Evolutionary conservation across 2,329 filamentous ascomycete genomes (phyloP).

Genomic region (Furcasterigmium furcatum): DNA sequence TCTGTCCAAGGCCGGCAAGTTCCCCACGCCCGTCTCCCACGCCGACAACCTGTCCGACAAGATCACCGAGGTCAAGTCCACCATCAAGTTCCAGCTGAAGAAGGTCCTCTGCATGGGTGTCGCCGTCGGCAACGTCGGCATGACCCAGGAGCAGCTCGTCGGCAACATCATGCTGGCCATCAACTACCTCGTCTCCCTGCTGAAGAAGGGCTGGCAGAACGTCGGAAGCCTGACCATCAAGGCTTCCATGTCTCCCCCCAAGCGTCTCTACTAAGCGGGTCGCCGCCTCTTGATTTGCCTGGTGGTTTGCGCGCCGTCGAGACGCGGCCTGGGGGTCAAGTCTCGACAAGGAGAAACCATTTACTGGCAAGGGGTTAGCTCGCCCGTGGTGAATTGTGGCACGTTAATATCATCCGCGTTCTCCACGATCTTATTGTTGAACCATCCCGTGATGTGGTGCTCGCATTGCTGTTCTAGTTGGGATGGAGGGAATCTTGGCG

Average conservation of each 20-base stretch:
- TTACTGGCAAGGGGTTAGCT: not conserved
- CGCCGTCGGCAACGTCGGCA: conserved; percentile 96
- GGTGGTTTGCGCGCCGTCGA: no score
- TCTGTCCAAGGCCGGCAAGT: conserved; percentile 99
- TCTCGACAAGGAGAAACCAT: no score
- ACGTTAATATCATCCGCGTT: not conserved
- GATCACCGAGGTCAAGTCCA: conserved; percentile 99
- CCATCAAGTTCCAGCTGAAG: conserved; percentile 99
- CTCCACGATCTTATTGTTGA: not conserved
- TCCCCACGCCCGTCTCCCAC: conserved; percentile 98
- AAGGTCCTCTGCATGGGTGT: conserved; percentile 99
- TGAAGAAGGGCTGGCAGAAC: conserved; percentile 99
- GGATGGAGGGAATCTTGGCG: no score
- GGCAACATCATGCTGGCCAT: conserved; percentile 99
- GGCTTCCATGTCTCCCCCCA: conserved; percentile 98
- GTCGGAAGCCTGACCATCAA: conserved; percentile 99
- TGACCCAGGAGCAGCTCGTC: conserved; percentile 93
- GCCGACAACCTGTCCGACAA: conserved; percentile 88
- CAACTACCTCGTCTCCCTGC: conserved; percentile 99
- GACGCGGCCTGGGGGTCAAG: no score
- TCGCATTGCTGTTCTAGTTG: no score
- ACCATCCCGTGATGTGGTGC: no score
- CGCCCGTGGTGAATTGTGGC: not conserved
- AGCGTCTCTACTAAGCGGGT: conserved; percentile 83
- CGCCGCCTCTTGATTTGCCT: conserved; percentile 2